A percentile compares a stretch with the other conserved stretches of the same genome.
Evolutionary conservation across 78 protist genomes (phyloP).

Genomic region (Dictyostelium capitatum): DNA sequence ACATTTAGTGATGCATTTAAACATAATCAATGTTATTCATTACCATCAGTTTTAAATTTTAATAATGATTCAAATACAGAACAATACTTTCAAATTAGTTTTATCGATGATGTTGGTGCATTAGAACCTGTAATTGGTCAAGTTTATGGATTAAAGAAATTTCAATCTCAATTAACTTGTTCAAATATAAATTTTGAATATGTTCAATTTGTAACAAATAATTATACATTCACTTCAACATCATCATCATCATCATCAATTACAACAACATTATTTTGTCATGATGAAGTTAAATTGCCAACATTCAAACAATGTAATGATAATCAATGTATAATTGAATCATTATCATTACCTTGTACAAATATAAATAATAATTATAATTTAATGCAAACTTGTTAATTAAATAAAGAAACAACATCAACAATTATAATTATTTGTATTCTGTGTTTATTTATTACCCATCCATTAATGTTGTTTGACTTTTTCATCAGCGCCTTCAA

Average conservation of each 20-base stretch:
- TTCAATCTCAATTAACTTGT: background rate
- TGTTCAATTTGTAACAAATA: slow-evolving; percentile 1
- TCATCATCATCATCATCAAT: background rate
- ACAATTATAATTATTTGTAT: too few relatives aligned
- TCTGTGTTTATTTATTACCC: too few relatives aligned
- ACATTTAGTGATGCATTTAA: slow-evolving; percentile 10
- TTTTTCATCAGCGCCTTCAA: too few relatives aligned
- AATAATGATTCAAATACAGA: background rate
- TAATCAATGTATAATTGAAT: background rate
- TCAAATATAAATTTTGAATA: background rate
- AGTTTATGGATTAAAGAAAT: slow-evolving; percentile 11
- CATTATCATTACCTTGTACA: background rate
- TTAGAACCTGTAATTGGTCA: background rate
- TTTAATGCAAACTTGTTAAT: background rate
- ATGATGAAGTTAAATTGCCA: background rate
- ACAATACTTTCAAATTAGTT: background rate
- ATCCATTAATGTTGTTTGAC: too few relatives aligned
- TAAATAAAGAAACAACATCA: too few relatives aligned
- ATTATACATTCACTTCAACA: background rate
- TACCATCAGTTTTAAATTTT: background rate
- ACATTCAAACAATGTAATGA: background rate
- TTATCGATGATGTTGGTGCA: background rate
- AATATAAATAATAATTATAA: background rate
- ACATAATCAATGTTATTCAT: slow-evolving; percentile 2
- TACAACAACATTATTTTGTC: background rate